Conservation (phyloP, 148 eudicot species). For the Rhododendron ferrugineum region DNA sequence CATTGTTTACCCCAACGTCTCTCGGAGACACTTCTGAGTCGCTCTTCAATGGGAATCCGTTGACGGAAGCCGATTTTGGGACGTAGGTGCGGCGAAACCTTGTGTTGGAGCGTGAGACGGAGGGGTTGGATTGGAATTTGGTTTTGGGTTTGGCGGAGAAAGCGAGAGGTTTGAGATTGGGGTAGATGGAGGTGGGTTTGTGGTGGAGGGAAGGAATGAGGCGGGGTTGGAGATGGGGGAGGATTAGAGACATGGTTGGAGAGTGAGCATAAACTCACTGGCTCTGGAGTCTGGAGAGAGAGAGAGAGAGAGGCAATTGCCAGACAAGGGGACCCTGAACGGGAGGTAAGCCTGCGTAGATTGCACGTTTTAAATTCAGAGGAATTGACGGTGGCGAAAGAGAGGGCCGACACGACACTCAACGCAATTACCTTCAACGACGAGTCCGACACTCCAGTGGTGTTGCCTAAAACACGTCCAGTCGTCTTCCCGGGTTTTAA, state of each 20-base stretch:
- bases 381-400: neutral
- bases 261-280: neutral
- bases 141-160: neutral
- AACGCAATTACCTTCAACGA: neutral
- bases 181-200: slow-evolving; percentile 2
- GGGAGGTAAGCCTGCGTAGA: neutral
- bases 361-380: neutral
- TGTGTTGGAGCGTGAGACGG: neutral
- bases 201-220: slow-evolving; percentile 8
- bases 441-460: neutral
- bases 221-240: slow-evolving; percentile 16
- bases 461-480: neutral
- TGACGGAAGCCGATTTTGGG: slow-evolving; percentile 39
- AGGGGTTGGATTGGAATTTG: slow-evolving; percentile 9
- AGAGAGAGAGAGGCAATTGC: neutral
- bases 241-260: slow-evolving; percentile 39
- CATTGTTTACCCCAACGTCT: slow-evolving; percentile 2
- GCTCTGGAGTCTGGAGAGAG: neutral
- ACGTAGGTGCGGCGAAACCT: slow-evolving; percentile 11
- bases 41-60: slow-evolving; percentile 31
- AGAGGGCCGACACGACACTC: neutral
- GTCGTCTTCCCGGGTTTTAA: too few relatives aligned
- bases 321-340: neutral
- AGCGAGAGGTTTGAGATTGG: slow-evolving; percentile 11
- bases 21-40: neutral